Evolutionary conservation across 2,329 filamentous ascomycete genomes (phyloP).

Genomic region (Colletotrichum gigasporum): DNA sequence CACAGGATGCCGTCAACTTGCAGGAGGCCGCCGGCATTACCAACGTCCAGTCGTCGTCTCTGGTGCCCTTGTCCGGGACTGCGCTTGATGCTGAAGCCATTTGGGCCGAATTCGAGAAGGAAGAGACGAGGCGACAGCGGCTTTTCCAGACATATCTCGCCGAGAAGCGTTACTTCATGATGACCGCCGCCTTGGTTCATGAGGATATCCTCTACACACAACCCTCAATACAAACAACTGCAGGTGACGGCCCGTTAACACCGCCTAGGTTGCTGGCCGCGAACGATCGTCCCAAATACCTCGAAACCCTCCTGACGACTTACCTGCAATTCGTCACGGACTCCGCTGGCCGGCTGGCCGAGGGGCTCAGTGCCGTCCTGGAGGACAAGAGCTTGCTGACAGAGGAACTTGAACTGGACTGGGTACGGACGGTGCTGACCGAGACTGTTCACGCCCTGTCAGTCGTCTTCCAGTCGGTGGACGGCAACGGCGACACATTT

Average conservation of each 20-base stretch:
- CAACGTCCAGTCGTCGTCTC: conserved; percentile 65
- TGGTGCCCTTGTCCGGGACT: conserved; percentile 63
- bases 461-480: conserved; percentile 75
- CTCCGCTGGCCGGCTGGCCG: conserved; percentile 59
- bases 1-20: conserved; percentile 80
- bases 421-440: conserved; percentile 70
- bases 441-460: conserved; percentile 81
- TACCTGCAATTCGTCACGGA: conserved; percentile 58
- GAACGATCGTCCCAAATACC: conserved; percentile 39
- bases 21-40: conserved; percentile 77
- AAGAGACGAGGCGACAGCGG: conserved; percentile 70
- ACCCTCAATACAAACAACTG: conserved; percentile 31
- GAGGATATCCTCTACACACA: conserved; percentile 57
- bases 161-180: conserved; percentile 75
- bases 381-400: conserved; percentile 58
- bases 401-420: conserved; percentile 66
- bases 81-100: conserved; percentile 64
- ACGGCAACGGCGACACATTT: conserved; percentile 63
- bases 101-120: conserved; percentile 68
- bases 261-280: conserved; percentile 1
- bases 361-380: conserved; percentile 59
- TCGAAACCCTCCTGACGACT: conserved; percentile 56
- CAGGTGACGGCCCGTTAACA: conserved; percentile 12
- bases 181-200: conserved; percentile 66
- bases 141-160: conserved; percentile 76